Conservation (phyloP, 768 basidiomycete genomes). For the Amanita pseudoporphyria region DNA sequence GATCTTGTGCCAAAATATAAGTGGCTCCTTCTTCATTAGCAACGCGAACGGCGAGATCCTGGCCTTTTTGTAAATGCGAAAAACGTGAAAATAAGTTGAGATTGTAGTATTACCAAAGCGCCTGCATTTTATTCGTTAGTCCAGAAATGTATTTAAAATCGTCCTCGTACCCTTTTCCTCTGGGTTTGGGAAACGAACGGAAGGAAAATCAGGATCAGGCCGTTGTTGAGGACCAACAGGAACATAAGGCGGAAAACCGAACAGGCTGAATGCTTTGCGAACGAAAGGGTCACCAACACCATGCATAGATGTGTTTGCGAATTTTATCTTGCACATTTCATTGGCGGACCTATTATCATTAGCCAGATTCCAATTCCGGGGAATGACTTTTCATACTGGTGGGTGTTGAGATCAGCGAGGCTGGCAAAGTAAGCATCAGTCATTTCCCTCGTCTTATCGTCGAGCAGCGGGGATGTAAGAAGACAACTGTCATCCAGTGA, state of each 20-base stretch:
- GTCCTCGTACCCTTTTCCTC: constrained; percentile 67
- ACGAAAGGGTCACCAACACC: constrained; percentile 72
- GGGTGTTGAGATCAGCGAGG: constrained; percentile 20
- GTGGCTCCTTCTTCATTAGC: constrained; percentile 42
- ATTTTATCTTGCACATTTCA: constrained; percentile 32
- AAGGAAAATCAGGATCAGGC: constrained; percentile 82
- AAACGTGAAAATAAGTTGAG: neutral
- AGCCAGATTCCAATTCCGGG: neutral
- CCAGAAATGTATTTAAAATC: constrained; percentile 14
- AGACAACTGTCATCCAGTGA: constrained; percentile 30
- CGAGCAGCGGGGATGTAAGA: constrained; percentile 31
- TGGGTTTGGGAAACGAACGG: constrained; percentile 81
- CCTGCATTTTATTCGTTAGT: constrained; percentile 22
- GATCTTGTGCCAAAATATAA: constrained; percentile 84
- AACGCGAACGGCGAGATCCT: constrained; percentile 65
- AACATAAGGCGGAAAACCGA: constrained; percentile 49
- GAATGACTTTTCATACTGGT: constrained; percentile 13
- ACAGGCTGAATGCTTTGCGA: constrained; percentile 42
- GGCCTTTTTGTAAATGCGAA: neutral
- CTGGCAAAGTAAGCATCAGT: constrained; percentile 46
- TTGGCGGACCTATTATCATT: constrained; percentile 20
- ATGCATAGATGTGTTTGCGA: constrained; percentile 88
- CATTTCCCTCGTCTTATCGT: constrained; percentile 53
- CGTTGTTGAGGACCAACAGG: constrained; percentile 56
- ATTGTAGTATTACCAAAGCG: constrained; percentile 33